Evolutionary conservation across 1,284 basidiomycete species (phyloP), one percentile per base, ranked within the genome.

Genomic region (Moniliophthora roreri): DNA sequence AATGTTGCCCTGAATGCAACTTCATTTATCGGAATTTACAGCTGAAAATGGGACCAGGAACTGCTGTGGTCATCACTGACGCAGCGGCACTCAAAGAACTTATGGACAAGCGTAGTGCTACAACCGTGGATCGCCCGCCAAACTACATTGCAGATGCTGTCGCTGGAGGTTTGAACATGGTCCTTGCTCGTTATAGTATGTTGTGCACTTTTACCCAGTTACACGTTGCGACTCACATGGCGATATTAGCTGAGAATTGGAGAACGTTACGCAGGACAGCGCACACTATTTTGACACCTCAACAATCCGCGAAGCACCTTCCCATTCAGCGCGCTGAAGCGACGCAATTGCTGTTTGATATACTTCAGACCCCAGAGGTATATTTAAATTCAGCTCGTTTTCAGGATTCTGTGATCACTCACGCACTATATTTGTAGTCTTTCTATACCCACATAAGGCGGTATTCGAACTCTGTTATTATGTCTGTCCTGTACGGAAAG

Each of bases 291-390:
- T 51, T 72, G 36, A 68, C 67, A 1, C 58, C 59, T 1, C 57
- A 67, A 48, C 61, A 63, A 18, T 62, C 56, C 28, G 54, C 51
- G n/a, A 51, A 54, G 35, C 63, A 68, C 56, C 52, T 65, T 11
- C 66, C 65, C 10, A 66, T 69, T 23, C 53, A 54, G 26, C 54
- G 56, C 3, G 68, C 66, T 2, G 70, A 73, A 54, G 56, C 64
- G 15, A 60, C 58, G 11, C 70, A 70, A 44, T 54, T 72, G 21
- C 57, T 70, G 62, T 61, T 66, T 44, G 69, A 71, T 40, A 24
- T 68, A 4, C 48, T 70, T 40, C 59, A 61, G 7, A 56, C 62
- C 23, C 69, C 70, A 6, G 59, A 69, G 38, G 58, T 60, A 44
- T 13, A 48, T 38, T 15, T 28, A 4, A 44, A 35, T 45, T 10